phyloP scores from a whole-genome alignment of 768 basidiomycete species.

The Pholiota molesta region DNA sequence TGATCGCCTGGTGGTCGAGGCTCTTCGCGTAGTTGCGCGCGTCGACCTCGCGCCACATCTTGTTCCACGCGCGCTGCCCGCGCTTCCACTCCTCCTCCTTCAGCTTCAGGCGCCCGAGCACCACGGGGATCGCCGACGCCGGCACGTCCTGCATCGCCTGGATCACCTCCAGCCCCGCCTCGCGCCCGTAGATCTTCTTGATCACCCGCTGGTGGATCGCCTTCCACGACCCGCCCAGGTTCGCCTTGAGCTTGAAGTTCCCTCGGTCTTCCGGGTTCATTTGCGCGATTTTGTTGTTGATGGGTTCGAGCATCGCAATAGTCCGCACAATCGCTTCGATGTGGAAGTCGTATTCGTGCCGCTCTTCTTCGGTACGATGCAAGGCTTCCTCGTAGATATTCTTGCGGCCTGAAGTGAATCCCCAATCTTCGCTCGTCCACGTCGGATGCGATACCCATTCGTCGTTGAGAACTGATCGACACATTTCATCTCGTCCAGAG shows the following conservation, averaged over 20 bases:
- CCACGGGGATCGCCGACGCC: slow-evolving; percentile 84
- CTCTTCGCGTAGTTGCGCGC: slow-evolving; percentile 92
- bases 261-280: slow-evolving; percentile 79
- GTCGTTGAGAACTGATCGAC: slow-evolving; percentile 93
- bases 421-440: slow-evolving; percentile 92
- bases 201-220: slow-evolving; percentile 91
- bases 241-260: slow-evolving; percentile 85
- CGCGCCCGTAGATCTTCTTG: slow-evolving; percentile 96
- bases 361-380: slow-evolving; percentile 95
- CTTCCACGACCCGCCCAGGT: slow-evolving; percentile 84
- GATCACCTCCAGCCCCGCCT: slow-evolving; percentile 79
- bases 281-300: slow-evolving; percentile 83
- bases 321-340: slow-evolving; percentile 94
- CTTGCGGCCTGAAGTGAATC: slow-evolving; percentile 89
- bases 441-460: slow-evolving; percentile 98
- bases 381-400: slow-evolving; percentile 97
- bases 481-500: slow-evolving; percentile 96
- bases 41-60: slow-evolving; percentile 97
- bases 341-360: slow-evolving; percentile 99
- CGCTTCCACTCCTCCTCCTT: slow-evolving; percentile 99
- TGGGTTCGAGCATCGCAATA: slow-evolving; percentile 88
- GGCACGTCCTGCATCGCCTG: slow-evolving; percentile 94
- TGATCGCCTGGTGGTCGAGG: slow-evolving; percentile 90
- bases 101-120: slow-evolving; percentile 85
- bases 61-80: slow-evolving; percentile 97